Evolutionary conservation across 2,329 filamentous ascomycete genomes (phyloP), one percentile per base, ranked within the genome.

Genomic region (Cryphonectria carpinicola): DNA sequence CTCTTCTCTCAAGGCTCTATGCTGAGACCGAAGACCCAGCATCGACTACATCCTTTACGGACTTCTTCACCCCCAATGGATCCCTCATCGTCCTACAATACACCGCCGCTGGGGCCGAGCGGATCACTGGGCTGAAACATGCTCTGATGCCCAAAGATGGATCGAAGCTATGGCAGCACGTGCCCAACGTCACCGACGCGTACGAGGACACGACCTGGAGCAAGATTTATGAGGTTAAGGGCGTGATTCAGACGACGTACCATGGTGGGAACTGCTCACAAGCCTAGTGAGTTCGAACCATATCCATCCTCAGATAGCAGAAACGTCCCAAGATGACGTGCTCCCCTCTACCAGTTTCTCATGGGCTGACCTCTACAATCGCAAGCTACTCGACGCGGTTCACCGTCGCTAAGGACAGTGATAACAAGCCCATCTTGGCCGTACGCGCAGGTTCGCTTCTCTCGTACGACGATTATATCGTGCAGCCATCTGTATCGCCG

Each of bases 341-440:
- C 11, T 39, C 8, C 10, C 10, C 1, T 11, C 2, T 11, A 1
- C 11, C 37, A 39, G 37, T 39, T 39, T 11, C 10, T 39, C 4
- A 19, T 58, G 14, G 13, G 13, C 54, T 58, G 28, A 32, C 28
- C 14, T 6, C 14, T 58, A 7, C 14, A 32, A 58, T 35, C 28
- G 54, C 10, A 52, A 68, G 66, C 19, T 68, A 63, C 25, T 65
- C 60, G n/a, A 65, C 49, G 43, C 67, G 60, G 7, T 69, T 69
- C 22, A 69, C 61, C 3, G 61, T 65, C 28, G 35, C 67, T 2
- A 69, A 65, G 25, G 41, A n/a, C 19, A 32, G 17, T 10, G 61
- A 37, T 8, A 10, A 25, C 49, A 17, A 25, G 22, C 52, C 54
- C 22, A 22, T 39, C 19, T 19, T 69, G 25, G 17, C 6, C 14